Conservation (phyloP, 208 protist species). For the Trypanosoma mega region DNA sequence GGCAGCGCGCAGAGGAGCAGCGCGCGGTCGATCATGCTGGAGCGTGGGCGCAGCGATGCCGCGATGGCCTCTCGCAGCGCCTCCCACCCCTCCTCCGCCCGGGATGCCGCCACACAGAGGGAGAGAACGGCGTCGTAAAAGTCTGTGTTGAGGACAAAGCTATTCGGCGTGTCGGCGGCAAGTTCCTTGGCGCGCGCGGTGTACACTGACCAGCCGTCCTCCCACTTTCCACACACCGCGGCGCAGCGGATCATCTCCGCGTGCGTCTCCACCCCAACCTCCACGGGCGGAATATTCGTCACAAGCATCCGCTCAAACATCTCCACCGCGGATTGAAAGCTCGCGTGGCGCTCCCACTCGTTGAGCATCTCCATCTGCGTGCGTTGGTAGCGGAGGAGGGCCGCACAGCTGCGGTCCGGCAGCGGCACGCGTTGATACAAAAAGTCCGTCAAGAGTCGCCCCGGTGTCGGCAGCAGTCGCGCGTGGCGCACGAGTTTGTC, state of each 20-base stretch:
- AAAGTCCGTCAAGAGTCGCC: slow-evolving; percentile 85
- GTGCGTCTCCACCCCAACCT: slow-evolving; percentile 82
- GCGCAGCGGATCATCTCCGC: slow-evolving; percentile 92
- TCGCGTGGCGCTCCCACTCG: slow-evolving; percentile 48
- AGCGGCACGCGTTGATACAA: slow-evolving; percentile 89
- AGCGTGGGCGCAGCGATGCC: slow-evolving; percentile 58
- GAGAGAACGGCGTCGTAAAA: slow-evolving; percentile 83
- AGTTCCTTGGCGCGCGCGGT: slow-evolving; percentile 70
- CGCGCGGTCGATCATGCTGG: slow-evolving; percentile 70
- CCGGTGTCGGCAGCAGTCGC: slow-evolving; percentile 83
- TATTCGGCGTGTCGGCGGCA: slow-evolving; percentile 37
- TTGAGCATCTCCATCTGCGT: slow-evolving; percentile 76
- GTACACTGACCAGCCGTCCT: slow-evolving; percentile 82
- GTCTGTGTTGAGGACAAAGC: slow-evolving; percentile 67
- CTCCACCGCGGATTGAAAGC: slow-evolving; percentile 70
- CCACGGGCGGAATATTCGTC: slow-evolving; percentile 88
- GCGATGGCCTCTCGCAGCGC: slow-evolving; percentile 74
- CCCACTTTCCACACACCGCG: slow-evolving; percentile 69
- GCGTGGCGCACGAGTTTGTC: slow-evolving; percentile 91
- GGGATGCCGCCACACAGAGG: slow-evolving; percentile 67
- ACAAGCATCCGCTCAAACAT: slow-evolving; percentile 90
- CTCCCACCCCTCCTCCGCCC: slow-evolving; percentile 50
- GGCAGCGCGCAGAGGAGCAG: slow-evolving; percentile 69
- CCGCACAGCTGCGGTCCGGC: slow-evolving; percentile 76
- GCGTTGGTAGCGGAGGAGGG: slow-evolving; percentile 78